phyloP scores from a whole-genome alignment of 768 basidiomycete species.

The Clavaria fumosa region DNA sequence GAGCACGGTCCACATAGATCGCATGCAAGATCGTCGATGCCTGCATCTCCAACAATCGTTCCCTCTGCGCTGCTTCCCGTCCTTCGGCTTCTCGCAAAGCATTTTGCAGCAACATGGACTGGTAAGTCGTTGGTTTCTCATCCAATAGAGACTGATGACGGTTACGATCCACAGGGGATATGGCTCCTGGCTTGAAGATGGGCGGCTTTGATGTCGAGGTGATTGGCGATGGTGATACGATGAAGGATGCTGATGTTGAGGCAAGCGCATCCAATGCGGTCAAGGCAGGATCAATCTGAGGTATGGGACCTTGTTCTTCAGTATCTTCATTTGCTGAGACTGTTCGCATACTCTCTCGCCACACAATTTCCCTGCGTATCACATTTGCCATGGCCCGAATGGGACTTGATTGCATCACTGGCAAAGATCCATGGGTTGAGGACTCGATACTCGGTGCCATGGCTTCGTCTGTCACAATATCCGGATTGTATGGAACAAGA shows the following conservation, averaged over 20 bases:
- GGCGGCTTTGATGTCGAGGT: no score
- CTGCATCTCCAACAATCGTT: neutral
- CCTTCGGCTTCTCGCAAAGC: no score
- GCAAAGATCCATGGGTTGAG: conserved; percentile 8
- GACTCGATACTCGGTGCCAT: conserved; percentile 12
- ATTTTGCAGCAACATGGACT: no score
- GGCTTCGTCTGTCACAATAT: conserved; percentile 12
- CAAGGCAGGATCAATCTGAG: neutral
- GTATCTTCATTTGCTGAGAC: neutral
- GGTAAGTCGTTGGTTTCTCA: no score
- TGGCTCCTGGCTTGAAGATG: no score
- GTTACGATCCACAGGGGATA: no score
- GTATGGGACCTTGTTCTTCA: neutral
- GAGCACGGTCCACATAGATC: neutral
- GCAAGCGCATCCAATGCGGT: neutral
- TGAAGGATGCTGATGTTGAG: no score
- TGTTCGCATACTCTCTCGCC: neutral
- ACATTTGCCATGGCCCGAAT: neutral
- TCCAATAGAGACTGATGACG: no score
- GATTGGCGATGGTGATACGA: no score
- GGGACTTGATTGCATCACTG: conserved; percentile 9
- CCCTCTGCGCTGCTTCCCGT: no score
- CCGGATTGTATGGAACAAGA: conserved; percentile 12
- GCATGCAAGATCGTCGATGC: neutral
- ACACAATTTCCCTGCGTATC: neutral